Conservation (phyloP, 2,329 filamentous ascomycete species). For the Teratosphaeria destructans region DNA sequence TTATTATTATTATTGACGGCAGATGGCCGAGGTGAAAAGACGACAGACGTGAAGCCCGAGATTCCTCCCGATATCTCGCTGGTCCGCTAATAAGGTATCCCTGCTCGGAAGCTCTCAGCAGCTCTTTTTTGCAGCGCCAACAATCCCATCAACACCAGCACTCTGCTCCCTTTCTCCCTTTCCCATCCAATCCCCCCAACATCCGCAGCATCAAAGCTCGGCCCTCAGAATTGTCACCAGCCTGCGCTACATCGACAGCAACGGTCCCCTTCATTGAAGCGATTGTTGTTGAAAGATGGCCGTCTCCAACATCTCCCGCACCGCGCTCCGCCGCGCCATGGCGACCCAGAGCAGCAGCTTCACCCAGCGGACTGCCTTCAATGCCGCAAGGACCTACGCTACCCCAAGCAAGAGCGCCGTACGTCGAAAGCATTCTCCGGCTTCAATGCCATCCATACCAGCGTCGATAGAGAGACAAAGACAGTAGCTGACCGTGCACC, state of each 20-base stretch:
- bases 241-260: neutral
- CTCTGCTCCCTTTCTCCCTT: conserved; percentile 1
- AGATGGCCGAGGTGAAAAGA: neutral
- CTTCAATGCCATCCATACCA: conserved; percentile 19
- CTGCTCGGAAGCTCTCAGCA: neutral
- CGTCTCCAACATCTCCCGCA: conserved; percentile 38
- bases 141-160: neutral
- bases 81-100: neutral
- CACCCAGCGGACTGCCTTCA: conserved; percentile 53
- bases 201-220: neutral
- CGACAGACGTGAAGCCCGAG: neutral
- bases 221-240: neutral
- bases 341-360: conserved; percentile 56
- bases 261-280: conserved; percentile 5
- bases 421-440: conserved; percentile 22
- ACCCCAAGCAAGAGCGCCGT: conserved; percentile 88
- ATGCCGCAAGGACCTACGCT: conserved; percentile 78
- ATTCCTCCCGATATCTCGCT: neutral
- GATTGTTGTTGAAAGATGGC: conserved; percentile 22
- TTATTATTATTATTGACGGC: neutral
- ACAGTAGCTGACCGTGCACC: conserved; percentile 11
- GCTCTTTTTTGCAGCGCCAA: neutral
- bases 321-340: conserved; percentile 70
- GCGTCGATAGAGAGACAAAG: conserved; percentile 3
- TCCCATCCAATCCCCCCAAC: neutral